Evolutionary conservation across 2,329 filamentous ascomycete species (phyloP).

Genomic region (Trichoderma oligosporum): DNA sequence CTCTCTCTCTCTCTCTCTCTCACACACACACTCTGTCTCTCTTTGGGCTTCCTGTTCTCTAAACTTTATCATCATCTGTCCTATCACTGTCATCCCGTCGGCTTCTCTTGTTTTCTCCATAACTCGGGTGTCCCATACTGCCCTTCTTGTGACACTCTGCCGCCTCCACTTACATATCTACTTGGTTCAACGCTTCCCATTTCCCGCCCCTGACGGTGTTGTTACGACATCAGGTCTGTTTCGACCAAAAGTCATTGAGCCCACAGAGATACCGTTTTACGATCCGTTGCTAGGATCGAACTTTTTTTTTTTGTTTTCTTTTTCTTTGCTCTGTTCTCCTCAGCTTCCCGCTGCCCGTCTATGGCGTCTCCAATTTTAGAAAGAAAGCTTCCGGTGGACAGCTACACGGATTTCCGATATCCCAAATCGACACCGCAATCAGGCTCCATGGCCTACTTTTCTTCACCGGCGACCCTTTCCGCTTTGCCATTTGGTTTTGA

Average conservation of each 20-base stretch:
- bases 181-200: slow-evolving; percentile 14
- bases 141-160: slow-evolving; percentile 21
- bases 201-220: slow-evolving; percentile 3
- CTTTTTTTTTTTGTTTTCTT: background rate
- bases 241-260: slow-evolving; percentile 1
- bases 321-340: background rate
- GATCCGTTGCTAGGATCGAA: background rate
- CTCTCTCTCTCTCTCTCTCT: background rate
- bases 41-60: no score
- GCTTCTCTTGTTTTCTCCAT: slow-evolving; percentile 8
- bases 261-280: background rate
- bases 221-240: slow-evolving; percentile 15
- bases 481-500: slow-evolving; percentile 24
- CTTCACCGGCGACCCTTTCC: slow-evolving; percentile 27
- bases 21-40: no score
- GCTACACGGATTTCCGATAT: slow-evolving; percentile 32
- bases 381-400: slow-evolving; percentile 27
- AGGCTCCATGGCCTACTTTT: slow-evolving; percentile 27
- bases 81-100: slow-evolving; percentile 17
- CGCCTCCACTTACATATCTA: slow-evolving; percentile 21
- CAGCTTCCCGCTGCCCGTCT: slow-evolving; percentile 3
- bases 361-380: slow-evolving; percentile 33
- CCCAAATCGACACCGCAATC: slow-evolving; percentile 30
- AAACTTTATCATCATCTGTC: no score
- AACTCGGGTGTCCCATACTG: slow-evolving; percentile 20